These are phyloP conservation scores for Rhodotorula sphaerocarpa DNA, from an alignment of 768 basidiomycete genomes.

Conservation along the genomic window DNA sequence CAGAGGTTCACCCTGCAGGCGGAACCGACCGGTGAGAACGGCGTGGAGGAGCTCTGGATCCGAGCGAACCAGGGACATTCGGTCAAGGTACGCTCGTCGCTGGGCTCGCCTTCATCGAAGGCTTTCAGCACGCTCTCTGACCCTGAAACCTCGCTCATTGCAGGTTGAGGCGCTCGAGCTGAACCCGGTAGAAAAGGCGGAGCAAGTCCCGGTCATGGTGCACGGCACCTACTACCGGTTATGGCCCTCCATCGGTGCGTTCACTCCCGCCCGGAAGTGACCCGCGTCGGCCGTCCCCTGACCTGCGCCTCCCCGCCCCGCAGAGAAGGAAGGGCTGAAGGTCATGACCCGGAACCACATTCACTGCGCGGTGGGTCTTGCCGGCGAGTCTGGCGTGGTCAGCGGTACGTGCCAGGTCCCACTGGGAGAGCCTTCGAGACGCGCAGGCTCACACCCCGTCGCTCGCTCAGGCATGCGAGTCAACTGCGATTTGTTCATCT, in stretches of 20 bases:
- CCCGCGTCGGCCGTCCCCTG: too few relatives aligned
- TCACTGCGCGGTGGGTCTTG: constrained; percentile 74
- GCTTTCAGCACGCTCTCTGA: too few relatives aligned
- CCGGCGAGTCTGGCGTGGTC: constrained; percentile 55
- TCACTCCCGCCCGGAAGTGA: too few relatives aligned
- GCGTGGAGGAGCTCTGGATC: constrained; percentile 65
- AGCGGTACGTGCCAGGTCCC: constrained; percentile 54
- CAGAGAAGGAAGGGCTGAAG: constrained; percentile 39
- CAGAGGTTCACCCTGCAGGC: constrained; percentile 55
- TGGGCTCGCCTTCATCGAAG: too few relatives aligned
- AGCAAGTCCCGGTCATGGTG: constrained; percentile 69
- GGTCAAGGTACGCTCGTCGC: constrained; percentile 52
- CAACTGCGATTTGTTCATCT: constrained; percentile 70
- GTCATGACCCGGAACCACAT: constrained; percentile 81
- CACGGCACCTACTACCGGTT: constrained; percentile 67
- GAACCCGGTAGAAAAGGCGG: constrained; percentile 51
- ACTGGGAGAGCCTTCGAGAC: background rate
- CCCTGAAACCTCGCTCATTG: too few relatives aligned
- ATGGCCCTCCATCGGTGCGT: constrained; percentile 64
- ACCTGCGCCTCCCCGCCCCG: background rate
- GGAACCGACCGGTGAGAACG: constrained; percentile 45
- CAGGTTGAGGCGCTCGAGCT: constrained; percentile 66
- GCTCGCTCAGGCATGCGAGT: constrained; percentile 66
- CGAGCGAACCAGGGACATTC: constrained; percentile 87
- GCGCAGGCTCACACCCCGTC: background rate